phyloP scores from a whole-genome alignment of 2,329 filamentous ascomycete genomes.

The Trichoderma brevicompactum region DNA sequence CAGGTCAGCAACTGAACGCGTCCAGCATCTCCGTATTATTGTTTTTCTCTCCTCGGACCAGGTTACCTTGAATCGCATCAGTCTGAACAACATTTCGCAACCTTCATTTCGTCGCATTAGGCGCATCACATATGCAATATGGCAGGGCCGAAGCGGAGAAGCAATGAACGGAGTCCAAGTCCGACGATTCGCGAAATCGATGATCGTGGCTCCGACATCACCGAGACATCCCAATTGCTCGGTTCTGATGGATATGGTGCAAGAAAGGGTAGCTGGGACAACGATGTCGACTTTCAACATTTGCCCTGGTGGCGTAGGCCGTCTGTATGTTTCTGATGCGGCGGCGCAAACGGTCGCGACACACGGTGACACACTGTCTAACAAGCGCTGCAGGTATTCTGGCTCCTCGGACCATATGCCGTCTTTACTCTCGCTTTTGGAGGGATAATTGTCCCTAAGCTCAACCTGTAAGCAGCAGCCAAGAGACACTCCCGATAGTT shows the following conservation, averaged over 20 bases:
- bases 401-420: conserved; percentile 80
- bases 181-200: conserved; percentile 26
- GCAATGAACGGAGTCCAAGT: conserved; percentile 1
- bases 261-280: conserved; percentile 27
- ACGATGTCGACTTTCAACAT: conserved; percentile 59
- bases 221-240: conserved; percentile 49
- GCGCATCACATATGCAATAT: conserved; percentile 7
- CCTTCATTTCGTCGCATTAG: neutral
- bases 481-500: neutral
- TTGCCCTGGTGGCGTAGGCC: conserved; percentile 67
- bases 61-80: conserved; percentile 6
- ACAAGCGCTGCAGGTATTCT: conserved; percentile 65
- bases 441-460: conserved; percentile 80
- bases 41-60: neutral
- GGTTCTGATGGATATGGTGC: conserved; percentile 34
- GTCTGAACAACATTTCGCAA: neutral
- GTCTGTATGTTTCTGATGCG: conserved; percentile 52
- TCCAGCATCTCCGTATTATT: neutral
- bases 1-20: neutral
- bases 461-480: conserved; percentile 66
- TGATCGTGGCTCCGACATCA: conserved; percentile 31
- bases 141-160: conserved; percentile 24
- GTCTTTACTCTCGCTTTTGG: conserved; percentile 86
- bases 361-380: conserved; percentile 30
- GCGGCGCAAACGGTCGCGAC: neutral